phyloP scores from a whole-genome alignment of 2,329 filamentous ascomycete species.

The Lecanosticta acicola region DNA sequence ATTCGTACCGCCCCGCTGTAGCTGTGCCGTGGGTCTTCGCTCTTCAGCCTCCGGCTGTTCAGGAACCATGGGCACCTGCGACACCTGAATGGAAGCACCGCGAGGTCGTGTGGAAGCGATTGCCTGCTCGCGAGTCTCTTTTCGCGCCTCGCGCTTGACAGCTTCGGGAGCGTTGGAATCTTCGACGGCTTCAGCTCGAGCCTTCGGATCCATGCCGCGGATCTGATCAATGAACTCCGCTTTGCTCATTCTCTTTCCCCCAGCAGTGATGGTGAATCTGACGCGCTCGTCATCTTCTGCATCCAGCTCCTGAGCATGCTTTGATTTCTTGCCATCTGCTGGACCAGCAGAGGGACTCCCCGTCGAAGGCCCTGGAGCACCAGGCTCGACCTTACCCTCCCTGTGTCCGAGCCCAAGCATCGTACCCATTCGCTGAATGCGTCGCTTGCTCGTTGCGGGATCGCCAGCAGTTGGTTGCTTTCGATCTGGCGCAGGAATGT shows the following conservation, averaged over 20 bases:
- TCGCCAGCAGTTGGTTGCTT: slow-evolving; percentile 32
- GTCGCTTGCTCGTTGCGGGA: slow-evolving; percentile 36
- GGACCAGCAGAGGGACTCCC: slow-evolving; percentile 14
- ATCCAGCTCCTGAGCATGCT: slow-evolving; percentile 26
- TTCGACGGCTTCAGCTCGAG: slow-evolving; percentile 48
- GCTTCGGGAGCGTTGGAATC: slow-evolving; percentile 43
- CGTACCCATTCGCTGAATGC: slow-evolving; percentile 48
- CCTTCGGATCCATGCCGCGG: slow-evolving; percentile 63
- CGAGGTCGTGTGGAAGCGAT: slow-evolving; percentile 7
- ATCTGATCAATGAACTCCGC: slow-evolving; percentile 73
- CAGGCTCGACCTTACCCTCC: slow-evolving; percentile 25
- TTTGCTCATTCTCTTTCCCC: slow-evolving; percentile 72
- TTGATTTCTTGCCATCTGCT: slow-evolving; percentile 4
- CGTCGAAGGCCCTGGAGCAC: slow-evolving; percentile 12
- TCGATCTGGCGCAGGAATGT: slow-evolving; percentile 54
- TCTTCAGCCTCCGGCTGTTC: slow-evolving; percentile 20
- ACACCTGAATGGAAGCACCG: slow-evolving; percentile 4
- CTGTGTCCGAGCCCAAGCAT: slow-evolving; percentile 43
- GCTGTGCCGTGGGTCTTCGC: slow-evolving; percentile 15
- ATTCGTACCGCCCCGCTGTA: slow-evolving; percentile 37
- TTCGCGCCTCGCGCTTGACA: slow-evolving; percentile 44
- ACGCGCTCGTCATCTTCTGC: slow-evolving; percentile 65
- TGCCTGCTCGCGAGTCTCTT: slow-evolving; percentile 36
- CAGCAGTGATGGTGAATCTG: slow-evolving; percentile 68
- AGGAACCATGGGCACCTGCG: slow-evolving; percentile 20